Conservation (phyloP, 2,329 filamentous ascomycete genomes). For the Endothia cerciana region DNA sequence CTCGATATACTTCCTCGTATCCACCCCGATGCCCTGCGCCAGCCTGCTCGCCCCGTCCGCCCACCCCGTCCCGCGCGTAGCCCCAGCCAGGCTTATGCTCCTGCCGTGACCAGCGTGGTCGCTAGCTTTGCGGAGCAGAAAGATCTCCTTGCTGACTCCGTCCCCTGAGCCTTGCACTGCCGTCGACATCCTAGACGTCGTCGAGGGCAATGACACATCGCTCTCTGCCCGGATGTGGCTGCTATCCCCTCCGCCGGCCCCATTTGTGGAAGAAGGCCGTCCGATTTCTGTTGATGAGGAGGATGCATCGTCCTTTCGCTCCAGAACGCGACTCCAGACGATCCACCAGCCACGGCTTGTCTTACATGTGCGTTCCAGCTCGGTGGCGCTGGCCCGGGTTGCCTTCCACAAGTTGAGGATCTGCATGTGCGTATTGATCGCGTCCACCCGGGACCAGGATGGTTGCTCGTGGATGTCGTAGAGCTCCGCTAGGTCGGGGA, state of each 20-base stretch:
- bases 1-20: slow-evolving; percentile 77
- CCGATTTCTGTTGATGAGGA: slow-evolving; percentile 20
- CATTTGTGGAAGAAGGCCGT: slow-evolving; percentile 1
- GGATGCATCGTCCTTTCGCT: slow-evolving; percentile 35
- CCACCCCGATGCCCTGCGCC: slow-evolving; percentile 75
- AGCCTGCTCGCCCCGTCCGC: slow-evolving; percentile 62
- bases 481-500: slow-evolving; percentile 53
- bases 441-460: slow-evolving; percentile 64
- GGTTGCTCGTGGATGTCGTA: slow-evolving; percentile 34
- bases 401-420: slow-evolving; percentile 60
- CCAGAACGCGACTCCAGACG: slow-evolving; percentile 64
- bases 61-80: slow-evolving; percentile 48
- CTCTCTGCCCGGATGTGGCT: slow-evolving; percentile 23
- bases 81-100: slow-evolving; percentile 39
- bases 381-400: slow-evolving; percentile 47
- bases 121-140: slow-evolving; percentile 63
- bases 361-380: slow-evolving; percentile 66
- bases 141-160: slow-evolving; percentile 59
- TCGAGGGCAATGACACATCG: slow-evolving; percentile 17
- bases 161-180: slow-evolving; percentile 12
- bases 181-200: slow-evolving; percentile 18
- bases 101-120: slow-evolving; percentile 50
- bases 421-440: slow-evolving; percentile 67
- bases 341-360: slow-evolving; percentile 72
- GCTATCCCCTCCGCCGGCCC: slow-evolving; percentile 7